Conservation (phyloP, 75 land plant genomes). For the Sequoia sempervirens region DNA sequence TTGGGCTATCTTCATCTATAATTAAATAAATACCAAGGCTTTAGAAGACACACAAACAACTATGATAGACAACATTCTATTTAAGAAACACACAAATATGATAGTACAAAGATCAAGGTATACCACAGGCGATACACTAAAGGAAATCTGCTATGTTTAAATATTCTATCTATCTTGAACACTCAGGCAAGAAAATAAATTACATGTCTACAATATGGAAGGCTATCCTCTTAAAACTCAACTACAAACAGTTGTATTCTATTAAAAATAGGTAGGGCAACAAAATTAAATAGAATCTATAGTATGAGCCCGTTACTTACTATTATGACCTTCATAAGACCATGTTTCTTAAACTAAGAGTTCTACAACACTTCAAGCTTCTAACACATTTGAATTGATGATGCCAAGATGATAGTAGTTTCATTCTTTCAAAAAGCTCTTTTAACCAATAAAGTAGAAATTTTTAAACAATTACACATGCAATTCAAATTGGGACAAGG, state of each 20-base stretch:
- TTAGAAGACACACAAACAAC: not conserved
- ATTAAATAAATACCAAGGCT: not conserved
- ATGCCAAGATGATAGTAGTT: no score
- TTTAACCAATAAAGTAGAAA: no score
- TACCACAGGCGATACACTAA: not conserved
- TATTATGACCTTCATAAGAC: no score
- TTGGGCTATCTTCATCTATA: slow-evolving; percentile 54
- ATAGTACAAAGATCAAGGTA: not conserved
- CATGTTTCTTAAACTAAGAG: no score
- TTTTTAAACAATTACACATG: no score
- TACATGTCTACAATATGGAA: not conserved
- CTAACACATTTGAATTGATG: not conserved
- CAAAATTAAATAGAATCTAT: no score
- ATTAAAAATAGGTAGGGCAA: no score
- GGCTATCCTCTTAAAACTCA: not conserved
- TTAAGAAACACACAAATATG: not conserved
- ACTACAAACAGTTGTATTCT: not conserved
- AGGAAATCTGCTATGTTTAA: not conserved
- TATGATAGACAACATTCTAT: not conserved
- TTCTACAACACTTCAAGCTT: not conserved
- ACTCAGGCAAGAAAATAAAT: not conserved
- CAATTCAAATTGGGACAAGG: no score
- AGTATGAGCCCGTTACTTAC: no score
- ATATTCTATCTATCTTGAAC: not conserved
- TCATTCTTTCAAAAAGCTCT: no score